Base-by-base conservation (phyloP, 495 filamentous ascomycete genomes). In the Podospora appendiculata region DNA sequence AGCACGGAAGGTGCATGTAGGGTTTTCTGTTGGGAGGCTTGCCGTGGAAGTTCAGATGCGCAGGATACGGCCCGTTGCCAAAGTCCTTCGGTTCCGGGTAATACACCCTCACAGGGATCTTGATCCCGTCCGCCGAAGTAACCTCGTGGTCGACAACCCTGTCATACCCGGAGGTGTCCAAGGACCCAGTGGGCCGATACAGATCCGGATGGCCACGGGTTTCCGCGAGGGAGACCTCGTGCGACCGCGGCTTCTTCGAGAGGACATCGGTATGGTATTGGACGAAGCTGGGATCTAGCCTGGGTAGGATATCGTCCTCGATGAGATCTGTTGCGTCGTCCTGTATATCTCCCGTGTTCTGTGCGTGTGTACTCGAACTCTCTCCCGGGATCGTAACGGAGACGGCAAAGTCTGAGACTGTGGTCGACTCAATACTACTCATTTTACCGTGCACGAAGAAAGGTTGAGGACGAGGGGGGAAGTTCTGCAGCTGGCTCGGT, bases 41-140 rank as follows among this genome's bases (percentile, higher is more conserved):
- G 57, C 75, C 75, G 44, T 79, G 74, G 35, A 70, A 76, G 43
- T 79, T 76, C 12, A 79, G 48, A 47, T 79, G 74, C 0, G 74
- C 66, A 2, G 71, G 68, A 53, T 73, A 76, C 8, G 74, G 74
- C 0, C 73, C 74, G 0, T 64, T 49, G 1, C 72, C 53, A 52
- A 60, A 49, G 34, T 48, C 60, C 8, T 51, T 54, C 12, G 68
- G 67, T 32, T 74, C 64, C 3, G 75, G 74, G 43, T 75, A 65
- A 35, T 79, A 79, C 0, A 74, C 67, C 10, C 70, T 64, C 9
- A 73, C 66, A 10, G 68, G 57, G 43, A 79, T 61, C 48, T 47
- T 52, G n/a, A 64, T 54, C 14, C 70, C 71, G 47, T 79, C 72
- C 38, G 70, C 57, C 10, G 67, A 77, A 6, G 55, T 54, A 0